A percentile compares a stretch with the other conserved stretches of the same genome.
These are phyloP conservation scores for Xylogone sp. DNA, from an alignment of 2,329 filamentous ascomycete species.

Conservation along the genomic window DNA sequence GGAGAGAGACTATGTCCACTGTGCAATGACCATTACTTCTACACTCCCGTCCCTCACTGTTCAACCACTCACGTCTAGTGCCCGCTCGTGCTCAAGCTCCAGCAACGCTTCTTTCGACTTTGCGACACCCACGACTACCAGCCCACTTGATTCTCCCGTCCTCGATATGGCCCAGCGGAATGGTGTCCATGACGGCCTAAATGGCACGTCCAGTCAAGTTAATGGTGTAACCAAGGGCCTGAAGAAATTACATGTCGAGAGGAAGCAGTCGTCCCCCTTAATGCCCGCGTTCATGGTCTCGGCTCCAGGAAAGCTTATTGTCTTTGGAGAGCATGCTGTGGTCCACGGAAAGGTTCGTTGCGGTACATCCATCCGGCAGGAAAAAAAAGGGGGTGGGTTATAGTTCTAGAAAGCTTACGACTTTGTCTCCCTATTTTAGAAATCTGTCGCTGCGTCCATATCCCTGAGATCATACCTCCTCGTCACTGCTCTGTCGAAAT, in stretches of 20 bases:
- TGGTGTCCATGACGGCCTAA: slow-evolving; percentile 9
- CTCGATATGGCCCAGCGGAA: slow-evolving; percentile 15
- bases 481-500: slow-evolving; percentile 91
- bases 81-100: slow-evolving; percentile 17
- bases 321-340: slow-evolving; percentile 97
- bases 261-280: slow-evolving; percentile 61
- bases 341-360: slow-evolving; percentile 81
- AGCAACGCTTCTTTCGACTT: slow-evolving; percentile 17
- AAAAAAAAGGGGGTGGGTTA: too few relatives aligned
- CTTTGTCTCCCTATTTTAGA: slow-evolving; percentile 38
- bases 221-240: slow-evolving; percentile 16
- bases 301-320: slow-evolving; percentile 95
- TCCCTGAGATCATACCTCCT: slow-evolving; percentile 95
- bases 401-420: slow-evolving; percentile 1
- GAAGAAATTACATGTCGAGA: slow-evolving; percentile 25
- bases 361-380: neutral
- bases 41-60: slow-evolving; percentile 6
- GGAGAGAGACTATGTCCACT: neutral
- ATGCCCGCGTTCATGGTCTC: slow-evolving; percentile 97
- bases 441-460: slow-evolving; percentile 91
- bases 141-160: slow-evolving; percentile 12
- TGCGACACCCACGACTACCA: slow-evolving; percentile 18
- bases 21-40: neutral
- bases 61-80: slow-evolving; percentile 15
- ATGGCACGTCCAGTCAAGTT: slow-evolving; percentile 13